phyloP scores from a whole-genome alignment of 495 filamentous ascomycete species.

The Letharia lupina region DNA sequence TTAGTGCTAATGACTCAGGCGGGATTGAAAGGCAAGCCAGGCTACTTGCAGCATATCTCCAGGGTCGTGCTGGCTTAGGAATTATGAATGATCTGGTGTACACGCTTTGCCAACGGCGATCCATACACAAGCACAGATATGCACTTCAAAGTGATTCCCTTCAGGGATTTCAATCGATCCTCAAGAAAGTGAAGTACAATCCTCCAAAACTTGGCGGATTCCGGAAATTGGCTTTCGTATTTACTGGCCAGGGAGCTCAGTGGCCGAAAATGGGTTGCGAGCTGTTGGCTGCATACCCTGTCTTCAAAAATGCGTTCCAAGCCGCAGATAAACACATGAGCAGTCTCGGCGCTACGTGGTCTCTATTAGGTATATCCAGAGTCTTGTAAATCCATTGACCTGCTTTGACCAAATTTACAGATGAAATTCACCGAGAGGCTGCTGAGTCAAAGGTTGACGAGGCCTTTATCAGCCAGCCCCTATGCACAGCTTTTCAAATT shows the following conservation, averaged over 20 bases:
- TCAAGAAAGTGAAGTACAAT: constrained; percentile 8
- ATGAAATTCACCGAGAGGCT: constrained; percentile 10
- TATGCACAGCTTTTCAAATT: constrained; percentile 31
- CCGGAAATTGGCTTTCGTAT: constrained; percentile 11
- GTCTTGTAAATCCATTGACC: background rate
- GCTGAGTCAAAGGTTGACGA: constrained; percentile 22
- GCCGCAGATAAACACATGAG: constrained; percentile 17
- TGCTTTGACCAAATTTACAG: background rate
- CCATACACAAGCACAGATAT: constrained; percentile 8
- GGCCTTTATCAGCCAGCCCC: constrained; percentile 24
- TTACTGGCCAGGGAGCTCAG: constrained; percentile 24
- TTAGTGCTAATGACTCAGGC: constrained; percentile 11
- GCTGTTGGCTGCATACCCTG: constrained; percentile 8
- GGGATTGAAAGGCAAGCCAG: background rate
- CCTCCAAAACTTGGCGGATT: background rate
- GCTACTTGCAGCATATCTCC: background rate
- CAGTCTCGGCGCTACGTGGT: constrained; percentile 28
- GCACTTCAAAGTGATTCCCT: background rate
- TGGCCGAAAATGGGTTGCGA: constrained; percentile 20
- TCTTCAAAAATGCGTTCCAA: constrained; percentile 1
- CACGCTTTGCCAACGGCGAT: constrained; percentile 33
- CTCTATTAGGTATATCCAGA: constrained; percentile 25
- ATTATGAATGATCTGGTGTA: constrained; percentile 34
- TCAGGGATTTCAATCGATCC: background rate
- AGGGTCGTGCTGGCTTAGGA: background rate